phyloP scores from a whole-genome alignment of 768 basidiomycete species.

The Solioccasus polychromus region DNA sequence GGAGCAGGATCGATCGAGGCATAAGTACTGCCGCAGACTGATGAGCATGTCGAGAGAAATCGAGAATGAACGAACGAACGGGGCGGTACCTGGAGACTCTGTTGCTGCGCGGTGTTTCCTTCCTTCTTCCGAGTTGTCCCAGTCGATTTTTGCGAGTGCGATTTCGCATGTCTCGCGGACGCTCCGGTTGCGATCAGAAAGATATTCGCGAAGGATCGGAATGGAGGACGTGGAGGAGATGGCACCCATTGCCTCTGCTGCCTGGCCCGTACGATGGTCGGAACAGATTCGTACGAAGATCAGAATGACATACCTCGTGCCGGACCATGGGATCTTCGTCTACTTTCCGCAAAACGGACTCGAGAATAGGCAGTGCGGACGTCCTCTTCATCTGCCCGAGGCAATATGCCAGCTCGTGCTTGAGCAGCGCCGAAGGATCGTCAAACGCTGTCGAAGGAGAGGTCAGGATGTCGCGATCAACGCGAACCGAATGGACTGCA shows the following conservation, averaged over 20 bases:
- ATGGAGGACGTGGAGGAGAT: conserved; percentile 70
- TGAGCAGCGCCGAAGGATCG: conserved; percentile 86
- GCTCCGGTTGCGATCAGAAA: conserved; percentile 65
- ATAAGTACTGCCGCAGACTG: conserved; percentile 48
- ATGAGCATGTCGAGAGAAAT: not conserved
- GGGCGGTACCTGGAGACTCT: conserved; percentile 31
- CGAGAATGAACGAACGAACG: conserved; percentile 29
- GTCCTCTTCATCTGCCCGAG: conserved; percentile 84
- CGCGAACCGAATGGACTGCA: conserved; percentile 26
- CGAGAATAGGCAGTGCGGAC: conserved; percentile 75
- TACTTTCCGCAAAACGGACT: conserved; percentile 65
- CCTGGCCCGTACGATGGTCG: conserved; percentile 44
- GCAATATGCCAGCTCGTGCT: conserved; percentile 97
- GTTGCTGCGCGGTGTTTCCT: conserved; percentile 39
- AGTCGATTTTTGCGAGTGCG: conserved; percentile 91
- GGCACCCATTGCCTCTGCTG: conserved; percentile 98
- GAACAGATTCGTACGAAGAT: not conserved
- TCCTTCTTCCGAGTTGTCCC: conserved; percentile 81
- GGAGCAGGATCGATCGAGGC: conserved; percentile 91
- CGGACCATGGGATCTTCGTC: conserved; percentile 93
- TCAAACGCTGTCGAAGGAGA: conserved; percentile 57
- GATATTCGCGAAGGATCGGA: conserved; percentile 66
- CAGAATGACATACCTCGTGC: conserved; percentile 73
- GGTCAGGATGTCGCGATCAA: conserved; percentile 1
- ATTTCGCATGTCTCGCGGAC: conserved; percentile 98